These are phyloP conservation scores for Penicillium ochrochloron DNA, from an alignment of 495 filamentous ascomycete genomes.

Conservation along the genomic window DNA sequence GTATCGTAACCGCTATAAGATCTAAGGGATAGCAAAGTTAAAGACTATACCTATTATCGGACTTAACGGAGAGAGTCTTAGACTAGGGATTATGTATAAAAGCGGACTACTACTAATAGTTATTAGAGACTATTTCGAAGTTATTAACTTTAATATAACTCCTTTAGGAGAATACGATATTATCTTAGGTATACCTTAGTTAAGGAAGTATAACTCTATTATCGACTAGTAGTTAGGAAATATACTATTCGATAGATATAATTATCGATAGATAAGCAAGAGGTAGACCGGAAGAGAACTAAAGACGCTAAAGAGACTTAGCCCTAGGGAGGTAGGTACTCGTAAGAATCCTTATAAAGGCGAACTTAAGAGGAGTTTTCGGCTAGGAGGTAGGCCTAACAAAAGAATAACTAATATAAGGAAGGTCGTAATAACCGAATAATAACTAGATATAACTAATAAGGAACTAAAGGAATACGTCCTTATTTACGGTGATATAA, in stretches of 20 bases:
- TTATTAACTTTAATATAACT: slow-evolving; percentile 12
- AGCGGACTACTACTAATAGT: slow-evolving; percentile 4
- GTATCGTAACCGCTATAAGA: neutral
- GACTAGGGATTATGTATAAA: neutral
- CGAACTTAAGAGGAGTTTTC: slow-evolving; percentile 9
- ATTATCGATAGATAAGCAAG: neutral
- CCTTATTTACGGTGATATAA: neutral
- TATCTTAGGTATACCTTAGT: neutral
- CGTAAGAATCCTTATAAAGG: neutral
- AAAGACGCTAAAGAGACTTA: neutral
- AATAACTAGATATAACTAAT: neutral
- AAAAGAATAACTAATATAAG: neutral
- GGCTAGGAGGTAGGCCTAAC: slow-evolving; percentile 7
- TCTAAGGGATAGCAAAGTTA: neutral
- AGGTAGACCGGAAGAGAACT: neutral
- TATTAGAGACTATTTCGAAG: slow-evolving; percentile 21
- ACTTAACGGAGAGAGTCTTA: neutral
- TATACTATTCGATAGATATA: neutral
- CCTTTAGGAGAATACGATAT: slow-evolving; percentile 12
- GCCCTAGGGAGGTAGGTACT: neutral
- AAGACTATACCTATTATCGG: neutral
- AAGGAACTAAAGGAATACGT: neutral
- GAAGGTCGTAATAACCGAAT: neutral
- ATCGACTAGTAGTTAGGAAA: neutral
- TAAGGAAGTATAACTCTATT: neutral